Conservation (phyloP, 1,139 yeast species). For the Schwanniomyces etchellsii region DNA sequence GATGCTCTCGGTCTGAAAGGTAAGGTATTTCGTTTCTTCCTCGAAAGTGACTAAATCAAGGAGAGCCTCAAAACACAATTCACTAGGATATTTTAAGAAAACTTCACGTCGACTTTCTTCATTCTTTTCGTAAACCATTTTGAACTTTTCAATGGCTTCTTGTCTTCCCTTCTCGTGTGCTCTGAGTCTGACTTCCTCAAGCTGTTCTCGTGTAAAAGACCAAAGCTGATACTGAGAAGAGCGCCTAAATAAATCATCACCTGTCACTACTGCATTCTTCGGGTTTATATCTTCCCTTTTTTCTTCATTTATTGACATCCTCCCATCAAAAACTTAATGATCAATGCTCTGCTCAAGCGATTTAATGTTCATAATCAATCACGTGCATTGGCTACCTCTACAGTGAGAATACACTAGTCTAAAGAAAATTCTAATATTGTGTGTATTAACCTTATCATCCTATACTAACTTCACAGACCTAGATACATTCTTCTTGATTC, state of each 20-base stretch:
- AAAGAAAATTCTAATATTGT: too few relatives aligned
- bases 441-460: too few relatives aligned
- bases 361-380: background rate
- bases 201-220: constrained; percentile 66
- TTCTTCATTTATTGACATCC: background rate
- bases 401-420: too few relatives aligned
- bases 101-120: constrained; percentile 25
- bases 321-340: background rate
- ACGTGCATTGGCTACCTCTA: too few relatives aligned
- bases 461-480: constrained; percentile 73
- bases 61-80: constrained; percentile 23
- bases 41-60: constrained; percentile 50
- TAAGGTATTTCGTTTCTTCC: constrained; percentile 66
- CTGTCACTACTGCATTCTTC: constrained; percentile 33
- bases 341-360: background rate
- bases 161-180: constrained; percentile 51
- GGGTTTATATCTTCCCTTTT: constrained; percentile 2
- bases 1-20: constrained; percentile 68
- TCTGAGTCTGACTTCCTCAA: constrained; percentile 39
- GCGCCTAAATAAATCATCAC: constrained; percentile 81
- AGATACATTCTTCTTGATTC: constrained; percentile 90
- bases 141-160: constrained; percentile 34
- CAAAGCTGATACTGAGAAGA: constrained; percentile 81
- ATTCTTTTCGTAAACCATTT: constrained; percentile 17
- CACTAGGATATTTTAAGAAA: constrained; percentile 25